Evolutionary conservation across 306 rosid species (phyloP), one percentile per base, ranked within the genome.

Genomic region (Cicer arietinum): DNA sequence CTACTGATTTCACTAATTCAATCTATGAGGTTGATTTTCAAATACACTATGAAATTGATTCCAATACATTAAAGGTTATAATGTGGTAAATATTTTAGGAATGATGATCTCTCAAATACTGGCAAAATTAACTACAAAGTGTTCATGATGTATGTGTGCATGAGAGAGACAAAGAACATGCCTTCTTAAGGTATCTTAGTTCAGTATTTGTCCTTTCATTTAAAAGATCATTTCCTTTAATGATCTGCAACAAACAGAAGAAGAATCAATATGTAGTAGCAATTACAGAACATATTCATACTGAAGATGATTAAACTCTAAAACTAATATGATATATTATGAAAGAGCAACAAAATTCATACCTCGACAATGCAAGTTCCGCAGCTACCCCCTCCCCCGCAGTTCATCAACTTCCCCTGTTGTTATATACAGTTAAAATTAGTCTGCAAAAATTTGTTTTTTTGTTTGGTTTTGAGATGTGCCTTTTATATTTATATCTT

Each of bases 351-450:
- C 7, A 1, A 58, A 77, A 16, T 10, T 16, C 10, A 9, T 3
- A 79, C 97, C 94, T 90, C 94, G 10, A 94, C 96, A 0, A 91
- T 91, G 73, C 98, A 94, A 75, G 96, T 94, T 73, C 98, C 98
- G 2, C 98, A 94, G 84, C 94, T 94, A 71, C 97, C 97, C 48
- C 91, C 90, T 53, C 96, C 96, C 43, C 94, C 97, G 60, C 98
- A 91, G 80, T 94, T 94, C 97, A 94, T 94, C 85, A 94, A 60
- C 77, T 94, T 94, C 14, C 98, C 98, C 98, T 91, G 60, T 69
- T 80, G 44, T 12, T 44, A 30, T 30, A 30, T 30, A 58, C 42
- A 46, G 22, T 77, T 39, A 14, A 42, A 59, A 65, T 42, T 44
- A 66, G 10, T 7, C 3, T 37, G 25, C 25, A 22, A 58, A 58